These are phyloP conservation scores for Eleusine indica DNA, from an alignment of 176 grass and related monocot species.

Conservation along the genomic window DNA sequence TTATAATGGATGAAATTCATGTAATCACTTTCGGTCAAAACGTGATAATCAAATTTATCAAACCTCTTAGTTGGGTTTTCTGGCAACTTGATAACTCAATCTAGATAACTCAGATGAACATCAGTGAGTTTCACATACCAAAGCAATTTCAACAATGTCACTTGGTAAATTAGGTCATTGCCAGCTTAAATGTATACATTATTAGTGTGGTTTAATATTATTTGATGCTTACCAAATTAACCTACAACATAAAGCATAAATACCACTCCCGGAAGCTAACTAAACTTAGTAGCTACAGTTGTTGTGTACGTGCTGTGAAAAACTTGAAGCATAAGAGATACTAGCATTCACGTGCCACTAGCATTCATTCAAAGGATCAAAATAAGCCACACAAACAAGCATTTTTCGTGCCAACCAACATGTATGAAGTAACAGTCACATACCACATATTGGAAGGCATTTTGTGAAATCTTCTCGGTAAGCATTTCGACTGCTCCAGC, in stretches of 20 bases:
- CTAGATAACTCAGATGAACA: conserved; percentile 2
- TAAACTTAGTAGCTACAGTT: conserved; percentile 1
- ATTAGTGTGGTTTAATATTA: neutral
- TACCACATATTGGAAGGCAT: conserved; percentile 87
- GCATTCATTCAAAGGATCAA: conserved; percentile 9
- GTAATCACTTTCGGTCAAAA: conserved; percentile 1
- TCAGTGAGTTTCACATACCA: conserved; percentile 1
- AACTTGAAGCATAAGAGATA: conserved; percentile 31
- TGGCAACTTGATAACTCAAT: conserved; percentile 29
- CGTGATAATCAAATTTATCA: neutral
- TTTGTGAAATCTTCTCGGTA: conserved; percentile 83
- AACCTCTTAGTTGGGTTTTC: neutral
- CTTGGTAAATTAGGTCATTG: neutral
- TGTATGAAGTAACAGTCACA: conserved; percentile 24
- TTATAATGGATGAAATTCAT: conserved; percentile 14
- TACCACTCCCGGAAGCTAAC: neutral
- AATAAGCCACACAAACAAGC: neutral
- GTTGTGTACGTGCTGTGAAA: neutral
- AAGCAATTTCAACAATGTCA: conserved; percentile 3
- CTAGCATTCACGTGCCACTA: neutral
- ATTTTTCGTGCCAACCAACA: neutral
- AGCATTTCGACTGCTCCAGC: conserved; percentile 87
- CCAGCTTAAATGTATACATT: neutral
- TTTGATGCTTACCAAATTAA: conserved; percentile 19
- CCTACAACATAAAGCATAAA: conserved; percentile 26